Evolutionary conservation across 306 rosid genomes (phyloP).

Genomic region (Fragaria nilgerrensis): DNA sequence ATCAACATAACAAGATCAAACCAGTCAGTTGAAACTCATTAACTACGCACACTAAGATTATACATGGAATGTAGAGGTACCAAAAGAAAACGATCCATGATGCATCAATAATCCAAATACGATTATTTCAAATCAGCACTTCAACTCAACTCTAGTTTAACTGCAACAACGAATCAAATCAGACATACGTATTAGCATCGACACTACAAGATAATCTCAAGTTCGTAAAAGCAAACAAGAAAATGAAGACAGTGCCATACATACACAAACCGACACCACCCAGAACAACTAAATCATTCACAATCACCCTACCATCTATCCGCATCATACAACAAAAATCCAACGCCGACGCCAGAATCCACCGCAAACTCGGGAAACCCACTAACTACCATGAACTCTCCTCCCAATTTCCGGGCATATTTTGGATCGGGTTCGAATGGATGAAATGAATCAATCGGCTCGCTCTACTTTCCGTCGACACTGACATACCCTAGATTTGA

Average conservation of each 20-base stretch:
- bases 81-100: not conserved
- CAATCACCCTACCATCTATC: no score
- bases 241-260: not conserved
- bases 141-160: not conserved
- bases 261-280: not conserved
- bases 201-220: not conserved
- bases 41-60: not conserved
- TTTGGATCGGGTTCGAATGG: no score
- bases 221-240: not conserved
- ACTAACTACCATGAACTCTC: no score
- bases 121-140: not conserved
- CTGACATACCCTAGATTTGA: no score
- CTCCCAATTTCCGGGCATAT: no score
- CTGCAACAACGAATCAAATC: not conserved
- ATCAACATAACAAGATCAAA: constrained; percentile 12
- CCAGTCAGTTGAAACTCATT: constrained; percentile 7
- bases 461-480: no score
- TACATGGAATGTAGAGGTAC: not conserved
- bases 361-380: no score
- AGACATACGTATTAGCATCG: not conserved
- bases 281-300: constrained; percentile 4
- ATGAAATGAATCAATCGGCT: no score
- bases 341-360: no score
- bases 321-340: no score
- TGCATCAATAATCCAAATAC: constrained; percentile 16